A percentile compares a stretch with the other conserved stretches of the same genome.
These are phyloP conservation scores for Leishmania martiniquensis DNA, from an alignment of 208 protist genomes.

Conservation along the genomic window DNA sequence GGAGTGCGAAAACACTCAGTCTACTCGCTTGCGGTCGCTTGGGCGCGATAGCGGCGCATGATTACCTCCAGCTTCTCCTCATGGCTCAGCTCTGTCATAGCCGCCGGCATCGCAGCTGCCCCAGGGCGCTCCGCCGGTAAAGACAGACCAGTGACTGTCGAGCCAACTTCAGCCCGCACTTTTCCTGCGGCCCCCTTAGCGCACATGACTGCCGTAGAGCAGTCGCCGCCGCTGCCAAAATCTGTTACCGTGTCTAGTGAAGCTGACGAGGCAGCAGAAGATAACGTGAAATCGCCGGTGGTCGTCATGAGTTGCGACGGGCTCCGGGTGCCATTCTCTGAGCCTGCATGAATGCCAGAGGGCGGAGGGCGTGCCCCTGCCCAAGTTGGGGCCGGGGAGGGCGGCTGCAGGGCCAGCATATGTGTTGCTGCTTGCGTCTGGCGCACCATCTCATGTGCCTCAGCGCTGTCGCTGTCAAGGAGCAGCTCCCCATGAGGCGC, in stretches of 20 bases:
- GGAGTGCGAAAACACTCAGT: background rate
- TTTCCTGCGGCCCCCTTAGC: too few species aligned
- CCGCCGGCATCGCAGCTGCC: background rate
- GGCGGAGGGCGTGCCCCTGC: background rate
- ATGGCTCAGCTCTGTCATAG: background rate
- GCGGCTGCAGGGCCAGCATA: background rate
- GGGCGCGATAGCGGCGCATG: slow-evolving; percentile 24
- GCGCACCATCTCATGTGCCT: background rate
- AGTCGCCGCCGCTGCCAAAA: background rate
- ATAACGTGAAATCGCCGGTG: background rate
- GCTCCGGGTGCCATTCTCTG: background rate
- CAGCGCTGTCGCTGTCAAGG: background rate
- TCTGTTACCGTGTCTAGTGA: background rate
- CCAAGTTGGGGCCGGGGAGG: background rate
- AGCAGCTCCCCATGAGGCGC: background rate
- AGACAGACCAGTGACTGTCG: background rate
- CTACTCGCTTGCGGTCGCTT: background rate
- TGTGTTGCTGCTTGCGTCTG: background rate
- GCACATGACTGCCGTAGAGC: background rate
- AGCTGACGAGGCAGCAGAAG: background rate
- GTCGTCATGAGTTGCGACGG: background rate
- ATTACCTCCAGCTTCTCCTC: slow-evolving; percentile 22
- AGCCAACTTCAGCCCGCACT: background rate
- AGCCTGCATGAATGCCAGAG: background rate
- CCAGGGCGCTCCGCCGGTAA: background rate